Conservation (phyloP, 2,329 filamentous ascomycete genomes). For the Hymenoscyphus scutula region DNA sequence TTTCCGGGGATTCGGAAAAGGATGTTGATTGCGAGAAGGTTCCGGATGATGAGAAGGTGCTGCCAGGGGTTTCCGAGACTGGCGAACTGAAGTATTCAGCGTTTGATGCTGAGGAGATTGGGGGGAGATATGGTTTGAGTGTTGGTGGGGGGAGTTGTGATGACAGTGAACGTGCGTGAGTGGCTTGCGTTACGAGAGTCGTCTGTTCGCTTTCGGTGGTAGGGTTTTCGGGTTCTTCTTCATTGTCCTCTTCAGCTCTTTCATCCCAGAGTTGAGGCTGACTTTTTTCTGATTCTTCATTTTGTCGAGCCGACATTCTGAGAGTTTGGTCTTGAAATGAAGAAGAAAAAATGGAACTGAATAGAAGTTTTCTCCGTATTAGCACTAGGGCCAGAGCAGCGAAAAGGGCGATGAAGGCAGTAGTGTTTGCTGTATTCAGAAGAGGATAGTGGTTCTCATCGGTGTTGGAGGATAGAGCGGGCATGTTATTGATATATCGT, state of each 20-base stretch:
- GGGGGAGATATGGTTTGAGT: constrained; percentile 8
- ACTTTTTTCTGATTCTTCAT: constrained; percentile 4
- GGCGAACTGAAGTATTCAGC: constrained; percentile 10
- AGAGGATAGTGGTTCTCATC: constrained; percentile 1
- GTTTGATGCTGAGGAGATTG: constrained; percentile 7
- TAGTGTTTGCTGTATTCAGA: not conserved
- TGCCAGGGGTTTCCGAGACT: constrained; percentile 6
- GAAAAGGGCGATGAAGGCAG: not conserved
- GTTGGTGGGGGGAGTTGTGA: constrained; percentile 11
- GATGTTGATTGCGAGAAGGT: constrained; percentile 10
- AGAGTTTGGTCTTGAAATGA: constrained; percentile 5
- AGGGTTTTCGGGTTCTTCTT: not conserved
- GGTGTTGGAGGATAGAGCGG: constrained; percentile 3
- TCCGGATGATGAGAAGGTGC: not conserved
- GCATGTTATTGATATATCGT: constrained; percentile 6
- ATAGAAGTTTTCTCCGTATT: not conserved
- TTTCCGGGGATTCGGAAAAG: constrained; percentile 9
- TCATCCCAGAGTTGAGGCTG: not conserved
- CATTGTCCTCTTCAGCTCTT: not conserved
- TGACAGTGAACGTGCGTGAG: constrained; percentile 7
- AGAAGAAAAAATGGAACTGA: constrained; percentile 4
- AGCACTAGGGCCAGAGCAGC: not conserved
- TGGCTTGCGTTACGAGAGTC: not conserved
- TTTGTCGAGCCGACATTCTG: constrained; percentile 6
- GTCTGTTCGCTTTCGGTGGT: not conserved